Evolutionary conservation across 805 yeast species (phyloP).

Genomic region (Danielia reshetovae): DNA sequence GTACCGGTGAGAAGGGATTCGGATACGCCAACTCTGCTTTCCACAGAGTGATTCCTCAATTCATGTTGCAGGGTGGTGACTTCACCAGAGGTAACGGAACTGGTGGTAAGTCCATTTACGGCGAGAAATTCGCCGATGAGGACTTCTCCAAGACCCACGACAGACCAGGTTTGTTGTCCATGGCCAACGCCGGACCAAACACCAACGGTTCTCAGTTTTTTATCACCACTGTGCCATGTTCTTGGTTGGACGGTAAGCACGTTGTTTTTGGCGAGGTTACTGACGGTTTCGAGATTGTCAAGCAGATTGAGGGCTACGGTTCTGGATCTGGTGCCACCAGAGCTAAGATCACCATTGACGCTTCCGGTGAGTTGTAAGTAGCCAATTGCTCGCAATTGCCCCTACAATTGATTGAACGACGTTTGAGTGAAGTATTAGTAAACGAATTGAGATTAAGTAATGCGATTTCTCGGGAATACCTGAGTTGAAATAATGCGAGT

Average conservation of each 20-base stretch:
- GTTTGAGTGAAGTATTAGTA: too few relatives aligned
- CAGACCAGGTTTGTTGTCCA: constrained; percentile 85
- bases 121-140: constrained; percentile 86
- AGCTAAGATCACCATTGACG: constrained; percentile 60
- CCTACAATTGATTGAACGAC: too few relatives aligned
- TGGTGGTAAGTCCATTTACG: constrained; percentile 90
- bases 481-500: too few relatives aligned
- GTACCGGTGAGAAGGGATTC: constrained; percentile 92
- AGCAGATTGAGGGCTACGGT: constrained; percentile 77
- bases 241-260: constrained; percentile 93
- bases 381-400: too few relatives aligned
- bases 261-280: constrained; percentile 92
- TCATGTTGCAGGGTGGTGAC: constrained; percentile 95
- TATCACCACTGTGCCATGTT: constrained; percentile 83
- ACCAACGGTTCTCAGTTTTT: constrained; percentile 98
- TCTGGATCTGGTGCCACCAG: constrained; percentile 63
- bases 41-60: constrained; percentile 96
- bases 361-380: constrained; percentile 54
- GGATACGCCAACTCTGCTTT: constrained; percentile 83
- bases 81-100: constrained; percentile 73
- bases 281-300: constrained; percentile 81
- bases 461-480: too few relatives aligned
- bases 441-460: too few relatives aligned
- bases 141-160: constrained; percentile 72
- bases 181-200: constrained; percentile 99